Percentiles rank a stretch among this genome's conserved stretches.
phyloP scores from a whole-genome alignment of 164 flowering plant species.

The Echeveria elegans region DNA sequence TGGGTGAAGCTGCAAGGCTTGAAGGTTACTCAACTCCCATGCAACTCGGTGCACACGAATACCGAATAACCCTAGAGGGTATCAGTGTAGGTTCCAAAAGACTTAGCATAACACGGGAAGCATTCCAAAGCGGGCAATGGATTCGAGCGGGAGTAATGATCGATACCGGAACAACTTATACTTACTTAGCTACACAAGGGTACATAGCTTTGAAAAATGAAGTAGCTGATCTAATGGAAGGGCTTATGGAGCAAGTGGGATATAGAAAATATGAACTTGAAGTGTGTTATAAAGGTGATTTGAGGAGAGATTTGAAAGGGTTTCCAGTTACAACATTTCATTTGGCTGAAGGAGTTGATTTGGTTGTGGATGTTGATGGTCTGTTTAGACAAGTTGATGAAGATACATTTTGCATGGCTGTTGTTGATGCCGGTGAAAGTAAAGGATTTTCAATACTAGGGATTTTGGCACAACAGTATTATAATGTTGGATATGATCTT shows the following conservation, averaged over 20 bases:
- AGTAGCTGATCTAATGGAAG: not conserved
- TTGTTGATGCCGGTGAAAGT: slow-evolving; percentile 6
- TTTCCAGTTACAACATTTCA: slow-evolving; percentile 9
- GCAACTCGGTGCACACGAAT: not conserved
- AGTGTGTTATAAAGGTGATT: slow-evolving; percentile 10
- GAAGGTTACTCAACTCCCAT: slow-evolving; percentile 22
- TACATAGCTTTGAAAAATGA: not conserved
- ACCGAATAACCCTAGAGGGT: slow-evolving; percentile 16
- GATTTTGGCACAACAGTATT: slow-evolving; percentile 18
- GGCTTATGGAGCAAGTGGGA: not conserved
- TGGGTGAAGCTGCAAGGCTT: slow-evolving; percentile 13
- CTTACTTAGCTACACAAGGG: slow-evolving; percentile 7
- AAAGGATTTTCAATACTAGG: slow-evolving; percentile 13
- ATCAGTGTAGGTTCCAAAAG: slow-evolving; percentile 15
- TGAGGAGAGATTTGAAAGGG: slow-evolving; percentile 11
- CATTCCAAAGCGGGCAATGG: not conserved
- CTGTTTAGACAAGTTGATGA: not conserved
- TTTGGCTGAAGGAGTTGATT: slow-evolving; percentile 13
- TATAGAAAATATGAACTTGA: not conserved
- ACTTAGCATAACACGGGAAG: slow-evolving; percentile 9
- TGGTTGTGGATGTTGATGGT: slow-evolving; percentile 8
- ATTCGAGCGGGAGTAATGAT: slow-evolving; percentile 10
- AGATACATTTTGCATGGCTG: slow-evolving; percentile 11
- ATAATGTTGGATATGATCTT: slow-evolving; percentile 20
- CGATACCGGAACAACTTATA: slow-evolving; percentile 1